phyloP scores from a whole-genome alignment of 2,329 filamentous ascomycete genomes.

The Thyridium curvatum region DNA sequence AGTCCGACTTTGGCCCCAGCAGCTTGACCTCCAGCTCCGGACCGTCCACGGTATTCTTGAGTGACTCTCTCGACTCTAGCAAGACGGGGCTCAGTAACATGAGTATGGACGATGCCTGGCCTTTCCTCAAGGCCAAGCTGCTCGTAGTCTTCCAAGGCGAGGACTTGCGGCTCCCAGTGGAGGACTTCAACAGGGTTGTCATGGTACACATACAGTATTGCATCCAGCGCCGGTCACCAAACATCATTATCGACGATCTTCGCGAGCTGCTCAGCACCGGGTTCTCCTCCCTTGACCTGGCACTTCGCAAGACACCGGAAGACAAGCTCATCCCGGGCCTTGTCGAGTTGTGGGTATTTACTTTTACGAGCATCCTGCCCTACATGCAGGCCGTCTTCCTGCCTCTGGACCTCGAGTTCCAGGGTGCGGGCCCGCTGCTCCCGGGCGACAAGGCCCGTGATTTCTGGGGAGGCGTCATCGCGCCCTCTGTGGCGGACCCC shows the following conservation, averaged over 20 bases:
- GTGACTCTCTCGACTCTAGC: slow-evolving; percentile 46
- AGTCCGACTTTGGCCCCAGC: slow-evolving; percentile 32
- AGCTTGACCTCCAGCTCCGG: slow-evolving; percentile 36
- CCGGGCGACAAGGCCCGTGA: slow-evolving; percentile 72
- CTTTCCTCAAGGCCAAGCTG: slow-evolving; percentile 68
- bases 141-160: slow-evolving; percentile 77
- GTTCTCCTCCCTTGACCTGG: slow-evolving; percentile 80
- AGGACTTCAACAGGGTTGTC: slow-evolving; percentile 79
- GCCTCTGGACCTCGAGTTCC: slow-evolving; percentile 87
- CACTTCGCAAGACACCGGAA: slow-evolving; percentile 70
- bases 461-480: slow-evolving; percentile 75
- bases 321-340: slow-evolving; percentile 84
- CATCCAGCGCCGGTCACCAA: slow-evolving; percentile 65
- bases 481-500: slow-evolving; percentile 19
- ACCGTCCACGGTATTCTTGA: slow-evolving; percentile 37
- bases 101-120: slow-evolving; percentile 75
- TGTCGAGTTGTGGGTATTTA: slow-evolving; percentile 90
- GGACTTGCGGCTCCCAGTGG: slow-evolving; percentile 70
- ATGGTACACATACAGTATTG: slow-evolving; percentile 72
- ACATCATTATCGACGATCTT: slow-evolving; percentile 68
- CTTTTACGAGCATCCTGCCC: slow-evolving; percentile 83
- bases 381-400: slow-evolving; percentile 95
- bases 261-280: slow-evolving; percentile 72
- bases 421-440: slow-evolving; percentile 76
- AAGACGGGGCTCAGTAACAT: slow-evolving; percentile 65